Evolutionary conservation across 306 rosid species (phyloP), one percentile per base, ranked within the genome.

Genomic region (Ammopiptanthus mongolicus): DNA sequence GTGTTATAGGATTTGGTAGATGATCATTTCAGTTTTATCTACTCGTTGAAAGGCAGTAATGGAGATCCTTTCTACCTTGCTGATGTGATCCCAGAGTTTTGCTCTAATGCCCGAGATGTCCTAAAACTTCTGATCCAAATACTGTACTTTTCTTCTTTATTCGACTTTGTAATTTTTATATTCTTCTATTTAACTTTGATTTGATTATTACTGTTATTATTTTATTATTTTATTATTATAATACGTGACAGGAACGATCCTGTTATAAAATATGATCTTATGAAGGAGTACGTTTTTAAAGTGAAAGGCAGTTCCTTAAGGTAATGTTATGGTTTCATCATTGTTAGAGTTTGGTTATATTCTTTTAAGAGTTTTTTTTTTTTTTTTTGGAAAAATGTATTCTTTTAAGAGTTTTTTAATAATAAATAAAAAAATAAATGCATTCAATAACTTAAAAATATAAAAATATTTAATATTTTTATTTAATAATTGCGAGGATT

Each of bases 281-380:
- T 70, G 37, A 52, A 6, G 59, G 74, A 52, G 11, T 15, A 42
- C 2, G 2, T 55, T 41, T 53, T 31, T 22, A 81, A 69, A 76
- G 29, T 69, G 28, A 75, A 76, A 28, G 81, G 85, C 12, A 31
- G 81, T 55, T 28, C 74, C 2, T 17, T 18, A 10, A 75, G 81
- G 85, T 81, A 75, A 53, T 36, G 12, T 4, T 23, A 8, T 6
- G 31, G 31, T 68, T 41, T 41, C 0, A 10, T 41, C 4, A 11
- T 2, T 41, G 2, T 41, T 41, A 41, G 4, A 41, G n/a, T n/a
- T n/a, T n/a, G n/a, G n/a, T n/a, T n/a, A n/a, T n/a, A n/a, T n/a
- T n/a, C n/a, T n/a, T n/a, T n/a, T n/a, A n/a, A n/a, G n/a, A n/a
- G n/a, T n/a, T n/a, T n/a, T n/a, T n/a, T n/a, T n/a, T n/a, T n/a